These are phyloP conservation scores for Antitrichia curtipendula DNA, from an alignment of 225 moss, liverwort and hornwort species.

Conservation along the genomic window DNA sequence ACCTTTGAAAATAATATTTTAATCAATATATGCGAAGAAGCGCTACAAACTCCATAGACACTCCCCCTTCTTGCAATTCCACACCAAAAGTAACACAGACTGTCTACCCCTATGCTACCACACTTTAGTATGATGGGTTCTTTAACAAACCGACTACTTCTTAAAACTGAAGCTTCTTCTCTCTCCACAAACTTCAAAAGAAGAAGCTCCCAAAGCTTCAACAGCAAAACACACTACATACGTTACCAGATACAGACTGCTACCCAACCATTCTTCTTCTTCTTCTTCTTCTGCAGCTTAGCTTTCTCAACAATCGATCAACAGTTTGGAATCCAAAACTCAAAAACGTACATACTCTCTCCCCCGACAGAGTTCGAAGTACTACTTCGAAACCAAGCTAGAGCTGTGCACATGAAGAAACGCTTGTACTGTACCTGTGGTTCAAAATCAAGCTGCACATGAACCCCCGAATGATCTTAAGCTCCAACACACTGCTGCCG, in stretches of 20 bases:
- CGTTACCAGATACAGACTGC: neutral
- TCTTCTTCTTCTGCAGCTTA: too few species aligned
- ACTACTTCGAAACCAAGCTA: neutral
- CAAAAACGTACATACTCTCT: too few species aligned
- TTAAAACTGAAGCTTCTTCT: neutral
- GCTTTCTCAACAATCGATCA: neutral
- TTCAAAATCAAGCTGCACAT: neutral
- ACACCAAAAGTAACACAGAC: neutral
- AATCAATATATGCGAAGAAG: neutral
- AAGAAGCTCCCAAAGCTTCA: neutral
- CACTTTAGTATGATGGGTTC: neutral
- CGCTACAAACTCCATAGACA: neutral
- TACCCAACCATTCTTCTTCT: too few species aligned
- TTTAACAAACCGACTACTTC: too few species aligned
- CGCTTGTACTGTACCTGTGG: neutral
- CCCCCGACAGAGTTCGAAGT: neutral
- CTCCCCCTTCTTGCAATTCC: neutral
- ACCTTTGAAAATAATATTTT: neutral
- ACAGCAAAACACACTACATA: neutral
- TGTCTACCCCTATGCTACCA: neutral
- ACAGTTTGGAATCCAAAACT: neutral
- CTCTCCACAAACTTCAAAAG: neutral
- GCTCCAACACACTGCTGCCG: neutral
- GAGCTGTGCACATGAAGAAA: neutral
- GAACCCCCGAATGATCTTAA: neutral